Base-by-base conservation (phyloP, 495 filamentous ascomycete species). In the Penicillium silybi region DNA sequence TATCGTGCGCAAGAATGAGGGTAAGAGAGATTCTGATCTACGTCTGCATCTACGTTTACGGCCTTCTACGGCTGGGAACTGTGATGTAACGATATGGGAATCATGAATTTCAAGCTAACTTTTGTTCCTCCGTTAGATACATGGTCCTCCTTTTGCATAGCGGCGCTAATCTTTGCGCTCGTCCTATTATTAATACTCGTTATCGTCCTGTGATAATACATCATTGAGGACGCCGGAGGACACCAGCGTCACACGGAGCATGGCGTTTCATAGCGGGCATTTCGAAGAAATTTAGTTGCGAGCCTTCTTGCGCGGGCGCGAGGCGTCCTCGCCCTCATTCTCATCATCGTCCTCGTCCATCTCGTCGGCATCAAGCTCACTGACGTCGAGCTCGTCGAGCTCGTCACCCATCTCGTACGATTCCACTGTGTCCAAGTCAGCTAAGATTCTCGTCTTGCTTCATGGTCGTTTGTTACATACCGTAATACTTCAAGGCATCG, bases 81-180 rank as follows among this genome's bases (percentile, higher is more conserved):
- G 35, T 37, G 13, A 6, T 42, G 38, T 38, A 15, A 17, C 25
- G 16, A 34, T 35, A 53, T 54, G 55, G 44, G 47, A 51, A 65
- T 59, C 50, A 56, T 17, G 29, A 50, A 43, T 26, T 52, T 42
- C 16, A 61, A 55, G 49, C 69, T 74, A 60, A 74, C 55, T 53
- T 52, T 64, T 64, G 47, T 53, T 57, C 52, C 50, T 38, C 42
- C 48, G 53, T 22, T 71, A 89, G 86, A 89, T 76, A 81, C 82
- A 44, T 78, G 85, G 77, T 97, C 90, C 52, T 89, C 90, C 62
- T 97, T 92, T 69, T 97, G 91, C 70, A 96, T 98, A 57, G 89
- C 75, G 13, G 61, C 92, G 15, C 76, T 97, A 57, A 93, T 96
- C 41, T 79, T 90, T 48, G 87, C 93, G 44, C 80, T 97, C 51